Conservation (phyloP, 352 stramenopile genomes). For the Peronospora tabacina region DNA sequence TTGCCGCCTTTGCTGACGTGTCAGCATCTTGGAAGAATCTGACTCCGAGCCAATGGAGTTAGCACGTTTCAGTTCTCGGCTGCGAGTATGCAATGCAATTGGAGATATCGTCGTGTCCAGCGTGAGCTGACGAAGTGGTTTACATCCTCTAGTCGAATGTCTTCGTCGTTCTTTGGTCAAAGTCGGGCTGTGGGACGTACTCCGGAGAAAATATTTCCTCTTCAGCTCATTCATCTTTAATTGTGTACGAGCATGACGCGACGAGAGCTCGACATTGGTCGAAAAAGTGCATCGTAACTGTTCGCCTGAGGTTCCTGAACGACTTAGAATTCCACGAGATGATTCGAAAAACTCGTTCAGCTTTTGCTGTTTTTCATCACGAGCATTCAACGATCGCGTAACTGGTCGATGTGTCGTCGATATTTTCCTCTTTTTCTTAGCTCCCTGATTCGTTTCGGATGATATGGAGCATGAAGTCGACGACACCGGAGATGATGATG, state of each 20-base stretch:
- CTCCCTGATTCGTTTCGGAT: conserved; percentile 1
- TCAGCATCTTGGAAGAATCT: conserved; percentile 30
- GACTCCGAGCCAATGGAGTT: conserved; percentile 13
- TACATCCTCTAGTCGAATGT: conserved; percentile 19
- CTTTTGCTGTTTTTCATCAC: conserved; percentile 35
- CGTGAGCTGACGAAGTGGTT: conserved; percentile 34
- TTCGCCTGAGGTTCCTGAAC: conserved; percentile 6
- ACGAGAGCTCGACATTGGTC: conserved; percentile 11
- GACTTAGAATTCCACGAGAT: conserved; percentile 15
- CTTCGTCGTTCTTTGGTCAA: conserved; percentile 23
- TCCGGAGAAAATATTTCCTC: conserved; percentile 33
- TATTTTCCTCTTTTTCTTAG: conserved; percentile 11
- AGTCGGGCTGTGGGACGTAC: conserved; percentile 29
- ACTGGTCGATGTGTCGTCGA: conserved; percentile 14
- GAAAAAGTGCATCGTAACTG: conserved; percentile 18
- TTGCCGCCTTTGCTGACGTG: conserved; percentile 25
- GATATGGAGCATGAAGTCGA: conserved; percentile 17
- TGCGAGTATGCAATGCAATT: conserved; percentile 30
- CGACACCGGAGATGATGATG: conserved; percentile 17
- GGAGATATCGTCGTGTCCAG: conserved; percentile 28
- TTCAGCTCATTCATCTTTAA: conserved; percentile 20
- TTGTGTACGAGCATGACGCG: conserved; percentile 13
- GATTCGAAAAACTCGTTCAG: conserved; percentile 37
- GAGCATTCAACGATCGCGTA: conserved; percentile 22
- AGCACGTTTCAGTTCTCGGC: conserved; percentile 16